phyloP scores from a whole-genome alignment of 2,329 filamentous ascomycete species.

The Aspergillus aculeatinus region DNA sequence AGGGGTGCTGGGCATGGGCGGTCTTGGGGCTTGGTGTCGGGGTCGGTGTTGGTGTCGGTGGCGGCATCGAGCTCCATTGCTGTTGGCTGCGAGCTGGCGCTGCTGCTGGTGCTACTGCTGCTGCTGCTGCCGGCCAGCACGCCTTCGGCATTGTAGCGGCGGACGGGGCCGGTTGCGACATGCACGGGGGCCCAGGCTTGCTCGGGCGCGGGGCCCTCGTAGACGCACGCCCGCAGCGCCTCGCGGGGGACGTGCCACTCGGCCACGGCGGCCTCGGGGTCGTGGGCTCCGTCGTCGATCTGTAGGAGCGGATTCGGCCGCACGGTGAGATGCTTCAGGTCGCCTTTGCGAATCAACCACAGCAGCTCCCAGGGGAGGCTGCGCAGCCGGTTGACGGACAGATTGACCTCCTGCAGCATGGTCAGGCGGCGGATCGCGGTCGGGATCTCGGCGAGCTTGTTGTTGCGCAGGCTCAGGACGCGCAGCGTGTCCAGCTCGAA shows the following conservation, averaged over 20 bases:
- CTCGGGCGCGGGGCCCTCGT: slow-evolving; percentile 27
- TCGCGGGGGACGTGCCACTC: slow-evolving; percentile 31
- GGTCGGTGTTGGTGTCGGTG: slow-evolving; percentile 9
- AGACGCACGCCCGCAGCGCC: slow-evolving; percentile 21
- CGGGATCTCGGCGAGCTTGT: slow-evolving; percentile 45
- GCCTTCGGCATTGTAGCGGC: slow-evolving; percentile 38
- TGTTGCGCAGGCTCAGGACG: slow-evolving; percentile 48
- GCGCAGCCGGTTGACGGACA: slow-evolving; percentile 45
- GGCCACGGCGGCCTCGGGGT: slow-evolving; percentile 14
- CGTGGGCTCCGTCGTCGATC: slow-evolving; percentile 27
- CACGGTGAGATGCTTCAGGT: slow-evolving; percentile 39
- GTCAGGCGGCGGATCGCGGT: slow-evolving; percentile 42
- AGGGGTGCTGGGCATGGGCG: no score
- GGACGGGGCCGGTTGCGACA: slow-evolving; percentile 36
- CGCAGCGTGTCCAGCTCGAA: slow-evolving; percentile 44
- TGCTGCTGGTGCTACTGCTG: background rate
- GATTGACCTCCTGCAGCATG: slow-evolving; percentile 46
- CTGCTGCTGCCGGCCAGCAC: slow-evolving; percentile 15
- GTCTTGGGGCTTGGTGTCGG: background rate
- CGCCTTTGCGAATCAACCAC: slow-evolving; percentile 38
- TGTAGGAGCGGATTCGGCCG: slow-evolving; percentile 42
- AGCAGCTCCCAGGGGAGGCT: slow-evolving; percentile 49
- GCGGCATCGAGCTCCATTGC: background rate
- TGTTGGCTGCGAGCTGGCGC: background rate
- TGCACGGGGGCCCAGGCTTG: slow-evolving; percentile 39